A percentile compares a stretch with the other conserved stretches of the same genome.
phyloP scores from a whole-genome alignment of 2,329 filamentous ascomycete genomes.

The Hypomyces rosellus region DNA sequence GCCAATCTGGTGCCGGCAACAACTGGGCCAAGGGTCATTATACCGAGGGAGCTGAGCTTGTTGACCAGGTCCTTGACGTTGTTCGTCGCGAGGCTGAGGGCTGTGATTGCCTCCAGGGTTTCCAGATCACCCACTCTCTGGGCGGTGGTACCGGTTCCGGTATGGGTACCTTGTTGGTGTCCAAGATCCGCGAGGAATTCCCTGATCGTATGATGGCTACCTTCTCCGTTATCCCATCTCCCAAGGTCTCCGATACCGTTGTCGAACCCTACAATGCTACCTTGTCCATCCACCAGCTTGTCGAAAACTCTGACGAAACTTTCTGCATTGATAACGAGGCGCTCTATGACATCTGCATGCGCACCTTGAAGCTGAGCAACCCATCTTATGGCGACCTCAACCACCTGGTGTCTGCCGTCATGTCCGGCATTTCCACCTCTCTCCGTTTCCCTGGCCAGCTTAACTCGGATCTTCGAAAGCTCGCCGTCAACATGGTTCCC shows the following conservation, averaged over 20 bases:
- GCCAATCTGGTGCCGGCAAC: slow-evolving; percentile 98
- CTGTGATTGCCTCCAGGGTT: slow-evolving; percentile 98
- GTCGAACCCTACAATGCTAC: slow-evolving; percentile 99
- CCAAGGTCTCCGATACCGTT: slow-evolving; percentile 98
- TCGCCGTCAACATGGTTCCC: slow-evolving; percentile 99
- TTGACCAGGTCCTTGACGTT: slow-evolving; percentile 95
- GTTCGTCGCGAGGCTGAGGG: slow-evolving; percentile 97
- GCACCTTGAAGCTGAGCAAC: slow-evolving; percentile 96
- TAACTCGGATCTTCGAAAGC: slow-evolving; percentile 98
- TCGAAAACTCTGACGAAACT: slow-evolving; percentile 99
- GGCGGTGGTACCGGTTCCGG: slow-evolving; percentile 99
- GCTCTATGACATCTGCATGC: slow-evolving; percentile 99
- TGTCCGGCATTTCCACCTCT: slow-evolving; percentile 98
- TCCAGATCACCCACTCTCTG: slow-evolving; percentile 99
- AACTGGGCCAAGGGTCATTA: slow-evolving; percentile 99
- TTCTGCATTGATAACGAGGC: slow-evolving; percentile 99
- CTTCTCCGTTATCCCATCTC: slow-evolving; percentile 95
- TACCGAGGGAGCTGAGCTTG: slow-evolving; percentile 97
- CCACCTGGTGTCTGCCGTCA: slow-evolving; percentile 98
- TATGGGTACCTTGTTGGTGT: slow-evolving; percentile 99
- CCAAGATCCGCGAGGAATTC: slow-evolving; percentile 99
- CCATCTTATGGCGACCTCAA: slow-evolving; percentile 98
- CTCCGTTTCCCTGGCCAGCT: slow-evolving; percentile 99
- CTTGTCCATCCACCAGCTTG: slow-evolving; percentile 95
- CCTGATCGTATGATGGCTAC: slow-evolving; percentile 99